Evolutionary conservation across 2,329 filamentous ascomycete genomes (phyloP), one percentile per base, ranked within the genome.

Genomic region (Davidsoniella neocaledoniae): DNA sequence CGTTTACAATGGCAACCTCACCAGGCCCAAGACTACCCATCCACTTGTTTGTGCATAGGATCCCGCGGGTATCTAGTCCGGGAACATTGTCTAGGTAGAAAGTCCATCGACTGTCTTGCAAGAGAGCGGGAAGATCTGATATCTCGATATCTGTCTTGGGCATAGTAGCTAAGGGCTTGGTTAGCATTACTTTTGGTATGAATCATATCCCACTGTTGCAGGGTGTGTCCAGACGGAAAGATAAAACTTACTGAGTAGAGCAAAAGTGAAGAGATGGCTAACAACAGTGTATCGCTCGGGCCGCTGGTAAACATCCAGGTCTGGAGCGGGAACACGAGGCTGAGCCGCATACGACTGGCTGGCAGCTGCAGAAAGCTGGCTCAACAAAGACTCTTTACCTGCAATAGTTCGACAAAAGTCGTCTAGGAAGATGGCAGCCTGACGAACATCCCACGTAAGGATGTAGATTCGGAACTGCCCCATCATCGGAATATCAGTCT

Each of bases 401-500:
- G 69, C 67, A 46, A 83, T 68, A 8, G 71, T 65, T 23, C 68
- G 64, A 56, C 74, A 81, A 39, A 86, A 69, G 0, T 67, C 68
- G 5, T 73, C 66, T 21, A 86, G 66, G 62, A 84, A 84, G 1
- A 66, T 64, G 49, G 66, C 66, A 3, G 72, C 70, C 29, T 69
- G 61, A 49, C 70, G 67, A 2, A 85, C 68, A 57, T 84, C 71
- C 58, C 74, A 76, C 54, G 77, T 73, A 53, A 88, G 73, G 53
- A 87, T 71, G 61, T 83, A 86, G 43, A 86, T 73, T 45, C 81
- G 74, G 66, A 87, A 88, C 58, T 88, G 83, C 23, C 83, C 79
- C 5, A 87, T 67, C 63, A 86, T 74, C 1, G 83, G 83, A 42
- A 87, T 83, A 58, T 87, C 83, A 5, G 86, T 74, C 60, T 88